Evolutionary conservation across 345 rosid species (phyloP).

Genomic region (Sonneratia alba): DNA sequence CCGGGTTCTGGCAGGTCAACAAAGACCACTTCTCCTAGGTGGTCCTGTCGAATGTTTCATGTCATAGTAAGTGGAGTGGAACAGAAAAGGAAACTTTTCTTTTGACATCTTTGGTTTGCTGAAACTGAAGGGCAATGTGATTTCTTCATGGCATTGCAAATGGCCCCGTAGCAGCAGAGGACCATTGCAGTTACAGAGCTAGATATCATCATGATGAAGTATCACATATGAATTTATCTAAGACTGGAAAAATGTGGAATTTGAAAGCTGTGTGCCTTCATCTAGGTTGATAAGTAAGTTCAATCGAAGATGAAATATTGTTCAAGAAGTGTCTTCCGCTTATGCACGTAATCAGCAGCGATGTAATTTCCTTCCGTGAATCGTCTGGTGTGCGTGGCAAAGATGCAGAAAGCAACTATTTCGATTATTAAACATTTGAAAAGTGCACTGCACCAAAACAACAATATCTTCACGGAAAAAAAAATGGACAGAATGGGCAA

Average conservation of each 20-base stretch:
- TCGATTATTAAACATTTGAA: not conserved
- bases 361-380: not conserved
- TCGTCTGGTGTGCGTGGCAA: not conserved
- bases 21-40: constrained; percentile 91
- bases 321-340: not conserved
- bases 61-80: not conserved
- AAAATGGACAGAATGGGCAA: not conserved
- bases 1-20: constrained; percentile 76
- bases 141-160: not conserved
- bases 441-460: not conserved
- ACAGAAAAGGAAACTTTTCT: not conserved
- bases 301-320: not conserved
- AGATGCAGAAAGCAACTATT: not conserved
- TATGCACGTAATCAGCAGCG: not conserved
- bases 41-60: constrained; percentile 36
- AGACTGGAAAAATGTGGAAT: not conserved
- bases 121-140: not conserved
- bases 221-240: not conserved
- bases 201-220: too few relatives aligned
- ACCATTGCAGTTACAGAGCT: too few relatives aligned
- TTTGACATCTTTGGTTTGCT: not conserved
- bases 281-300: too few relatives aligned
- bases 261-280: too few relatives aligned
- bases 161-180: too few relatives aligned
- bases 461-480: too few relatives aligned